phyloP scores from a whole-genome alignment of 2,329 filamentous ascomycete genomes.

The Chrysoporthe deuterocubensis region DNA sequence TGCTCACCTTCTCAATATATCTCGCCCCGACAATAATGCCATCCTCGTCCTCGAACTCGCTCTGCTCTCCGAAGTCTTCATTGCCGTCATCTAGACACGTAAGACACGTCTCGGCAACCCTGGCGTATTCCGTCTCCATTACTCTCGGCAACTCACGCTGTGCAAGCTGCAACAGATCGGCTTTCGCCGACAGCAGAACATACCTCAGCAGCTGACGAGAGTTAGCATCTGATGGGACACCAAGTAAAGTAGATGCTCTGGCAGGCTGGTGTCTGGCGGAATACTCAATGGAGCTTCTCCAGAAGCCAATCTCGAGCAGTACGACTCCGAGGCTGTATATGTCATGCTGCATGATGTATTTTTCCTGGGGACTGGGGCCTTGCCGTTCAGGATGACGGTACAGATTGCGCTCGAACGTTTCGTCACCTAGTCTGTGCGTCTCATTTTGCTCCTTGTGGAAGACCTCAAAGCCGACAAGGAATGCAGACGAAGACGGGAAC shows the following conservation, averaged over 20 bases:
- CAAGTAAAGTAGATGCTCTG: neutral
- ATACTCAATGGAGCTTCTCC: neutral
- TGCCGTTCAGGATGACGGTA: neutral
- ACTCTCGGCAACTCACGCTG: neutral
- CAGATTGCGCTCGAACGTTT: neutral
- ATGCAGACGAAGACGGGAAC: neutral
- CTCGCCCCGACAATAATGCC: neutral
- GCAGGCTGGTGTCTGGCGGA: no score
- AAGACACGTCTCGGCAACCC: neutral
- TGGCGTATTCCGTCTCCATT: neutral
- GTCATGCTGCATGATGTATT: neutral
- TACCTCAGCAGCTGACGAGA: no score
- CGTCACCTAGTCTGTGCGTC: neutral
- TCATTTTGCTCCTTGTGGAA: neutral
- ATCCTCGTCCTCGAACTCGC: neutral
- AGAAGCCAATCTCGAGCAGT: neutral
- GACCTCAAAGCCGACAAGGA: neutral
- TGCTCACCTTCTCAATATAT: neutral
- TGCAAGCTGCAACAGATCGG: neutral
- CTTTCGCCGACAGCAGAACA: no score
- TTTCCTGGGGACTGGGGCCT: neutral
- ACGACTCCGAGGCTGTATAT: neutral
- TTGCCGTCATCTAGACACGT: neutral
- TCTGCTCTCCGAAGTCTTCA: neutral
- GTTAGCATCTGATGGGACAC: neutral